Evolutionary conservation across 139 green algal species (phyloP).

Genomic region (Chara braunii): DNA sequence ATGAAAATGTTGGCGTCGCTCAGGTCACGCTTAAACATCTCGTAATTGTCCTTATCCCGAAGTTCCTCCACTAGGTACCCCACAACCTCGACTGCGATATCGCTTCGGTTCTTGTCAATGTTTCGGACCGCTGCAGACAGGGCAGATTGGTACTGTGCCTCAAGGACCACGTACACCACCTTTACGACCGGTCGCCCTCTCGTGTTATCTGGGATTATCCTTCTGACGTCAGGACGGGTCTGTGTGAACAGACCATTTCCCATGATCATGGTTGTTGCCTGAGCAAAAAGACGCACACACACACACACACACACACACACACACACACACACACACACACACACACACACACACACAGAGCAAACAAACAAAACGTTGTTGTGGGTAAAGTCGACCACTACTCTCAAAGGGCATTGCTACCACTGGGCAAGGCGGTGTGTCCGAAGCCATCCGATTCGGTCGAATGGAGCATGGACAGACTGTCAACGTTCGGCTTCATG

Average conservation of each 20-base stretch:
- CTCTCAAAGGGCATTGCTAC: too few relatives aligned
- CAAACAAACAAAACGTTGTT: too few relatives aligned
- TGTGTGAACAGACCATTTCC: slow-evolving; percentile 79
- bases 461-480: too few relatives aligned
- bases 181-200: slow-evolving; percentile 54
- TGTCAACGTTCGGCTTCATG: too few relatives aligned
- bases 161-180: slow-evolving; percentile 95
- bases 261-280: too few relatives aligned
- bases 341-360: too few relatives aligned
- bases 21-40: slow-evolving; percentile 64
- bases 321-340: too few relatives aligned
- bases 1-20: slow-evolving; percentile 92
- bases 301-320: too few relatives aligned
- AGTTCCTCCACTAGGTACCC: slow-evolving; percentile 98
- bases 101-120: slow-evolving; percentile 79
- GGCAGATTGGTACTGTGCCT: slow-evolving; percentile 95
- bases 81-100: slow-evolving; percentile 89
- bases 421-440: too few relatives aligned
- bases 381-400: too few relatives aligned
- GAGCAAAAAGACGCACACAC: too few relatives aligned
- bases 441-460: too few relatives aligned
- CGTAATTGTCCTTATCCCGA: slow-evolving; percentile 77
- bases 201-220: slow-evolving; percentile 44
- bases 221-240: slow-evolving; percentile 77
- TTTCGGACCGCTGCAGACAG: slow-evolving; percentile 73